Percentiles rank a stretch among this genome's conserved stretches.
phyloP scores from a whole-genome alignment of 371 early-diverging fungal species.

The Choanephora cucurbitarum region DNA sequence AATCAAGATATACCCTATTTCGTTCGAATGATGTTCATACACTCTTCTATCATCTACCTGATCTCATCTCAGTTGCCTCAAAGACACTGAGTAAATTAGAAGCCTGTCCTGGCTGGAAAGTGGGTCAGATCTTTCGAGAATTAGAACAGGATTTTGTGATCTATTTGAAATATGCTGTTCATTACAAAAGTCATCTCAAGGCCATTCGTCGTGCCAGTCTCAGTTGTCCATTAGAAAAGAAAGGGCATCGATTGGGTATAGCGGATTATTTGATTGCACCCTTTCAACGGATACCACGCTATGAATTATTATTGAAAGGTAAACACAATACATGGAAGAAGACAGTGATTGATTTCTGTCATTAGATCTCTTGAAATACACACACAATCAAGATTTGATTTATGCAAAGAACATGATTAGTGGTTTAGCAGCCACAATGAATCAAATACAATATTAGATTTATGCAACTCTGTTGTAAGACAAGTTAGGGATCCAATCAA shows the following conservation, averaged over 20 bases:
- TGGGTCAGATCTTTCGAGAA: constrained; percentile 35
- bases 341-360: no score
- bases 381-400: constrained; percentile 9
- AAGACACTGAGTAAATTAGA: constrained; percentile 5
- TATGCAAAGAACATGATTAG: constrained; percentile 17
- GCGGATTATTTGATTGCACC: constrained; percentile 48
- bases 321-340: no score
- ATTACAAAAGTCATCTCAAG: constrained; percentile 41
- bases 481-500: no score
- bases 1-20: constrained; percentile 28
- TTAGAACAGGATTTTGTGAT: constrained; percentile 34
- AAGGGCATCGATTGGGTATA: constrained; percentile 36
- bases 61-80: constrained; percentile 12
- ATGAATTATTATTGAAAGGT: constrained; percentile 50
- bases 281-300: constrained; percentile 47
- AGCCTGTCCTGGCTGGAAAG: neutral
- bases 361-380: constrained; percentile 30
- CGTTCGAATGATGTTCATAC: constrained; percentile 33
- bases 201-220: constrained; percentile 37
- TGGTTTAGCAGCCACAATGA: constrained; percentile 23
- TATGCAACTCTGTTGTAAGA: no score
- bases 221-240: constrained; percentile 32
- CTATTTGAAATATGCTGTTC: constrained; percentile 47
- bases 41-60: constrained; percentile 37
- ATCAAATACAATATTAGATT: constrained; percentile 16